Evolutionary conservation across 257 asterid genomes (phyloP), one percentile per base, ranked within the genome.

Genomic region (Fraxinus anomala): DNA sequence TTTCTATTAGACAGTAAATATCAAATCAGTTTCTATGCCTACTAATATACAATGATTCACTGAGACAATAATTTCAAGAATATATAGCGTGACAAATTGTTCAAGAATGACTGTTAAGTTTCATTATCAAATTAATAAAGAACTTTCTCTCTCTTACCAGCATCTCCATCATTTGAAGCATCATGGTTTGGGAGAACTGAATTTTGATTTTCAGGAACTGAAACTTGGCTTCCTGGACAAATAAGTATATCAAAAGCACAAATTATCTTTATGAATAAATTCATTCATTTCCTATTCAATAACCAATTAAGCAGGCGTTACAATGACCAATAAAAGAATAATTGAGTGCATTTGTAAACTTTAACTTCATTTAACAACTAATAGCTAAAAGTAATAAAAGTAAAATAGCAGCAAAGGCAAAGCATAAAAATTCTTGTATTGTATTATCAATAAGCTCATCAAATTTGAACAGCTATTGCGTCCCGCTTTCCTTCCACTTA

Each of bases 151-250:
- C 76, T 70, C 91, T 85, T 85, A 88, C 92, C 92, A 56, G 83
- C 92, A 85, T 89, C 86, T 3, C 76, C 86, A 36, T 88, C 89
- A 72, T 85, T 81, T 51, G 91, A 80, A 78, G 82, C 82, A 7
- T 77, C 88, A 30, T 80, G 74, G 78, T 74, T 77, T 17, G 82
- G 23, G 11, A 82, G 77, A 80, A 72, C 77, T 61, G 88, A 68
- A 78, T 69, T 86, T 73, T 83, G 82, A 82, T 79, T 87, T 68
- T 81, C 89, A 56, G 88, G 74, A 51, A 40, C 82, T 19, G 87
- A 78, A 79, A 68, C 73, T 78, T 79, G 90, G 80, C 73, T 85
- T 84, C 89, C 92, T 89, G 86, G 44, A 82, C 51, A 76, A 78
- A 71, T 34, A 70, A 68, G 23, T 77, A 78, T 63, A 44, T 28